Conservation (phyloP, 2,329 filamentous ascomycete genomes). For the Colletotrichum euphorbiae region DNA sequence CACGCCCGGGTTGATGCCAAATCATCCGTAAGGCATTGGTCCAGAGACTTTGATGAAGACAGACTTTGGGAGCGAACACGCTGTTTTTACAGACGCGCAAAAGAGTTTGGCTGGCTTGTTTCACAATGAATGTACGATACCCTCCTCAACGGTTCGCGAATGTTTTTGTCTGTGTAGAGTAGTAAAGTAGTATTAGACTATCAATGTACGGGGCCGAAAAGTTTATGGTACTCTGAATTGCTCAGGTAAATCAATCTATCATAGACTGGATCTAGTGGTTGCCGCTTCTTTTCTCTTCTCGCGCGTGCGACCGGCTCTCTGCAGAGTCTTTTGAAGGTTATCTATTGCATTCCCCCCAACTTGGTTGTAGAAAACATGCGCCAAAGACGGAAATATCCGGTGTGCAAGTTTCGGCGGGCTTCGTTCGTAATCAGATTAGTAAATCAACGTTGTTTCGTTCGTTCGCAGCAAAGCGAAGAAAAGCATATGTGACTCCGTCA, state of each 20-base stretch:
- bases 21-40: background rate
- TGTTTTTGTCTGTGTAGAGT: background rate
- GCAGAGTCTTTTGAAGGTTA: conserved; percentile 37
- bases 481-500: conserved; percentile 31
- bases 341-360: conserved; percentile 15
- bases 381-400: conserved; percentile 17
- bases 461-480: conserved; percentile 13
- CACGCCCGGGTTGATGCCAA: background rate
- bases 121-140: conserved; percentile 7
- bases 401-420: conserved; percentile 3
- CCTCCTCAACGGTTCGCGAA: background rate
- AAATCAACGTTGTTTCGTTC: too few relatives aligned
- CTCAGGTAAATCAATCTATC: conserved; percentile 23
- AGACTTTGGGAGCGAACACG: too few relatives aligned
- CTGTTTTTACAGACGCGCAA: too few relatives aligned
- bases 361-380: conserved; percentile 24
- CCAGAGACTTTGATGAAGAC: background rate
- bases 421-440: conserved; percentile 14
- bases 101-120: too few relatives aligned
- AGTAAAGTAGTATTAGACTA: conserved; percentile 7
- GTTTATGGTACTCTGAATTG: conserved; percentile 13
- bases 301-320: conserved; percentile 35
- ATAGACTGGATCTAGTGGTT: conserved; percentile 32
- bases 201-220: background rate
- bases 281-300: background rate